Evolutionary conservation across 1,284 basidiomycete genomes (phyloP), one percentile per base, ranked within the genome.

Genomic region (Ceratobasidium sp.): DNA sequence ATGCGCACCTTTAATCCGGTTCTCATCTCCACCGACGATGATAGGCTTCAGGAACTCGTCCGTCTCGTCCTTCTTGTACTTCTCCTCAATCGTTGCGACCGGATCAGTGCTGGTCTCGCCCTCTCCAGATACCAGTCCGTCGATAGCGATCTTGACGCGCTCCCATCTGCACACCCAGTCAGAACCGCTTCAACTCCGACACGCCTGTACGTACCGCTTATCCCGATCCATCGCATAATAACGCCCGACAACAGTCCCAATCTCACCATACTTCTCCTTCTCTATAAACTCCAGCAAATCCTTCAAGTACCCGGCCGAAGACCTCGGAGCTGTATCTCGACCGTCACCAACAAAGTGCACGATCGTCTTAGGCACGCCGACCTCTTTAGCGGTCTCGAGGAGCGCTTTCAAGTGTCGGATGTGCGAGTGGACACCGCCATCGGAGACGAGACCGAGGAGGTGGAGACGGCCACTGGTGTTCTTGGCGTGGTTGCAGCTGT

Each of bases 191-290:
- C 8, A 66, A 21, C 32, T 26, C 1, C 23, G 13, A 62, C 18
- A n/a, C 4, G 35, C 2, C 23, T 8, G 23, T 11, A 26, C 67
- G 11, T 50, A 70, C 67, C 95, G 88, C 86, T 96, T 96, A 81
- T 97, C 95, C 54, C 95, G 89, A 82, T 96, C 95, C 95, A 96
- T 96, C 50, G 94, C 95, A 78, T 96, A 97, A 86, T 97, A 97
- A 61, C 95, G 84, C 4, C 94, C 94, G 35, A 95, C 84, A 64
- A 96, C 85, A 7, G 93, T 95, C 11, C 92, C 90, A 72, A 96
- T 82, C 76, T 84, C 81, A 47, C 83, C 84, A 57, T 73, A 76
- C n/a, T 76, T 85, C 78, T 93, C 89, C 76, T 91, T 87, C 79
- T 91, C 85, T 74, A 92, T 86, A 81, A 94, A 96, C 44, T 90